Conservation (phyloP, 805 yeast genomes). For the Spathaspora gorwiae region DNA sequence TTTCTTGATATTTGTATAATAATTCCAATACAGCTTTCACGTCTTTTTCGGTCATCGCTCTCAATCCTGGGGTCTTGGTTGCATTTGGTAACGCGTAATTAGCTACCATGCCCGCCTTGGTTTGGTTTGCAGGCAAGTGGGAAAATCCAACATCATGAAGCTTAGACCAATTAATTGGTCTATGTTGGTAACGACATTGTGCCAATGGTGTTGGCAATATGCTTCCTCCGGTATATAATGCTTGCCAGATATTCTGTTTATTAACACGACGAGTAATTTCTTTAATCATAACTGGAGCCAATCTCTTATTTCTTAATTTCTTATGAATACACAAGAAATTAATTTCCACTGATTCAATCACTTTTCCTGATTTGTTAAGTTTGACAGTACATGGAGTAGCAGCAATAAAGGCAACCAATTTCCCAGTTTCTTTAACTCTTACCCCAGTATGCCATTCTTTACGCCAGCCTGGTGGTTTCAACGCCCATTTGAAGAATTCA, state of each 20-base stretch:
- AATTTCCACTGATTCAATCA: constrained; percentile 72
- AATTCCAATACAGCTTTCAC: constrained; percentile 58
- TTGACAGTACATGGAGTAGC: constrained; percentile 77
- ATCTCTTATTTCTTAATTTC: constrained; percentile 84
- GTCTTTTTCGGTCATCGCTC: constrained; percentile 56
- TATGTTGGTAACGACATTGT: constrained; percentile 84
- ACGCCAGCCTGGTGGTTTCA: constrained; percentile 90
- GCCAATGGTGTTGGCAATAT: constrained; percentile 90
- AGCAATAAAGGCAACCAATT: constrained; percentile 86
- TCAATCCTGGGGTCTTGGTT: constrained; percentile 50
- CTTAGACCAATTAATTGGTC: constrained; percentile 90
- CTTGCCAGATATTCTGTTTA: constrained; percentile 85
- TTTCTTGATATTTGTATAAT: constrained; percentile 56
- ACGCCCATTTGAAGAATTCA: constrained; percentile 86
- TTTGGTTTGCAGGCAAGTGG: constrained; percentile 65
- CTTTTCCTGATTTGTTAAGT: constrained; percentile 46
- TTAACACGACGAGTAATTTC: constrained; percentile 94
- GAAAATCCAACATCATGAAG: constrained; percentile 88
- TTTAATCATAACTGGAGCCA: constrained; percentile 89
- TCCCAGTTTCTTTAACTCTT: constrained; percentile 69
- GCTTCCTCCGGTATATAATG: constrained; percentile 88
- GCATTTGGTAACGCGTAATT: constrained; percentile 51
- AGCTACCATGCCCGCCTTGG: constrained; percentile 64
- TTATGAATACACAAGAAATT: constrained; percentile 94
- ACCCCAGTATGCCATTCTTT: constrained; percentile 92